These are phyloP conservation scores for Microdochium trichocladiopsis DNA, from an alignment of 2,329 filamentous ascomycete species.

Conservation along the genomic window DNA sequence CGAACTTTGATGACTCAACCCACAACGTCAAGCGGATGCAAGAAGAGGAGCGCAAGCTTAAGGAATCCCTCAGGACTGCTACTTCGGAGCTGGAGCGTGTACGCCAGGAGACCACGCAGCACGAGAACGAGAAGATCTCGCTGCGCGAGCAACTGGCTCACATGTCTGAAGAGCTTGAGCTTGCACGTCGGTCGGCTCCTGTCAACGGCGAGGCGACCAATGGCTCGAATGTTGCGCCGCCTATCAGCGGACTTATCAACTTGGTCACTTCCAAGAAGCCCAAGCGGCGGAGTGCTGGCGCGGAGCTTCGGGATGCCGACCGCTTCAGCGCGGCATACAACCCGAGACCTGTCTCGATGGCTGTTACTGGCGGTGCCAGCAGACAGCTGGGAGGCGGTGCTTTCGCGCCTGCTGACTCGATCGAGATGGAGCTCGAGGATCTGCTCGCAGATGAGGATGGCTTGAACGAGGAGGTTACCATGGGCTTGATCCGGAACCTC, in stretches of 20 bases:
- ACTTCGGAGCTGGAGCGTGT: conserved; percentile 76
- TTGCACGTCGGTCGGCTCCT: conserved; percentile 72
- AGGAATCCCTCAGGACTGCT: conserved; percentile 73
- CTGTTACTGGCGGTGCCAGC: conserved; percentile 60
- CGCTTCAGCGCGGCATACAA: conserved; percentile 91
- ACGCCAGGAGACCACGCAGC: conserved; percentile 64
- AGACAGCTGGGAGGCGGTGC: conserved; percentile 67
- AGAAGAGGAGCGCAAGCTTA: conserved; percentile 82
- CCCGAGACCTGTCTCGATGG: conserved; percentile 94
- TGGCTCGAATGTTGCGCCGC: conserved; percentile 49
- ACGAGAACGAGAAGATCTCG: conserved; percentile 78
- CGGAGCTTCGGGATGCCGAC: conserved; percentile 77
- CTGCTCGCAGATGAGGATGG: conserved; percentile 92
- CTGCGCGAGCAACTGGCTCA: conserved; percentile 84
- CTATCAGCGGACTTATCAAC: conserved; percentile 80
- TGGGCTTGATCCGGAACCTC: conserved; percentile 91
- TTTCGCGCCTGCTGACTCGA: conserved; percentile 80
- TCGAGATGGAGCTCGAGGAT: conserved; percentile 91
- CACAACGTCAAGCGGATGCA: conserved; percentile 89
- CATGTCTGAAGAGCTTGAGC: conserved; percentile 85
- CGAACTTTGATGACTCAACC: conserved; percentile 83
- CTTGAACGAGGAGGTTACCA: conserved; percentile 92
- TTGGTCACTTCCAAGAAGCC: conserved; percentile 95
- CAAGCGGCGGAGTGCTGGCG: conserved; percentile 86
- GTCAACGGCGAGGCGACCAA: conserved; percentile 64